phyloP scores from a whole-genome alignment of 108 stramenopile genomes.

The Aurantiochytrium sp. region DNA sequence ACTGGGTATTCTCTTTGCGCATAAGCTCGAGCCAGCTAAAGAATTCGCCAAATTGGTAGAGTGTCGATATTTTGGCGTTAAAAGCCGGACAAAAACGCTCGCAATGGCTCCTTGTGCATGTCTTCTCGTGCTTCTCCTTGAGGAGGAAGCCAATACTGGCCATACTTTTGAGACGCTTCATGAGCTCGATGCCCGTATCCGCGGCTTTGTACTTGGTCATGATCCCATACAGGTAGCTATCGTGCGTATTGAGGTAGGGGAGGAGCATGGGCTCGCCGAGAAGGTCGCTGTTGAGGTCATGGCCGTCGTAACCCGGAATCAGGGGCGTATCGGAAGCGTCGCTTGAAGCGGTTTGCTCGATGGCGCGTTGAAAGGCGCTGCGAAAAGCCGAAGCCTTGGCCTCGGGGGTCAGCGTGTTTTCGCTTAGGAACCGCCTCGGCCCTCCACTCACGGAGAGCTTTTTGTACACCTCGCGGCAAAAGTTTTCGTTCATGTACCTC shows the following conservation, averaged over 20 bases:
- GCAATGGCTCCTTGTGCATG: neutral
- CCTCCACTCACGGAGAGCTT: neutral
- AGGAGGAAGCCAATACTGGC: neutral
- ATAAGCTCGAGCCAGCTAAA: neutral
- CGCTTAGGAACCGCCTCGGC: neutral
- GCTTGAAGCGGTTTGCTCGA: neutral
- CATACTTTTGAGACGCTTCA: neutral
- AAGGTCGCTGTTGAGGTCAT: neutral
- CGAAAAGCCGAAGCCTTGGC: neutral
- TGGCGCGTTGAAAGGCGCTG: neutral
- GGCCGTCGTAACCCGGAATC: too few relatives aligned
- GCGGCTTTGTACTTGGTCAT: neutral
- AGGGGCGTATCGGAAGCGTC: too few relatives aligned
- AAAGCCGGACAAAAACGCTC: neutral
- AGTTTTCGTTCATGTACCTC: neutral
- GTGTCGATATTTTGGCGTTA: neutral
- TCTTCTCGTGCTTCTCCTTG: neutral
- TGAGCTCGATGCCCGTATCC: slow-evolving; percentile 2
- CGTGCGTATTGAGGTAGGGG: neutral
- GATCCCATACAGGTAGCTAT: neutral
- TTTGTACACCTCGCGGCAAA: neutral
- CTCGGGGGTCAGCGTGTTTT: neutral
- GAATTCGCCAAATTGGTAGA: slow-evolving; percentile 1
- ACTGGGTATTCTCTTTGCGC: neutral
- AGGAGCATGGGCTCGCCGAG: neutral